Conservation (phyloP, 495 filamentous ascomycete species). For the Penicillium mononematosum region DNA sequence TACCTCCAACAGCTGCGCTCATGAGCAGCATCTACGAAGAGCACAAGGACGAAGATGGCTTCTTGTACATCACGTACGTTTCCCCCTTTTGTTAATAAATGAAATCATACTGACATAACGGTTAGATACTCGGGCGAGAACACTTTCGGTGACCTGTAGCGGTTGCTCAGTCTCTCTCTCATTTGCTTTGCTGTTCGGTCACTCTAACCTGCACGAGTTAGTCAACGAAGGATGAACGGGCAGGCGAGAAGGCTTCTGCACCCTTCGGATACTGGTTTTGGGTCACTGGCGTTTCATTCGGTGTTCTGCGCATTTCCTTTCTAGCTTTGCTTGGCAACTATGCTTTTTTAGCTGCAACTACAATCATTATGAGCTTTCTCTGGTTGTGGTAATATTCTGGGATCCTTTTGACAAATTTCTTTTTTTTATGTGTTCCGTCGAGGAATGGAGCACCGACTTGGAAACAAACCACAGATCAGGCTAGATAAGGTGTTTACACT, state of each 20-base stretch:
- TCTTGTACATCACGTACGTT: slow-evolving; percentile 58
- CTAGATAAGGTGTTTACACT: slow-evolving; percentile 4
- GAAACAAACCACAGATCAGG: slow-evolving; percentile 3
- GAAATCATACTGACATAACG: slow-evolving; percentile 33
- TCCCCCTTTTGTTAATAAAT: background rate
- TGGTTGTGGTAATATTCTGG: slow-evolving; percentile 3
- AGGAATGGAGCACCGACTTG: background rate
- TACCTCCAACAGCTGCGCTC: slow-evolving; percentile 92
- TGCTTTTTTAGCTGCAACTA: slow-evolving; percentile 19
- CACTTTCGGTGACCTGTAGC: slow-evolving; percentile 75
- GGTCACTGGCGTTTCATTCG: slow-evolving; percentile 31
- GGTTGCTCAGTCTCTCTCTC: slow-evolving; percentile 18
- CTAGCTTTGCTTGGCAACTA: slow-evolving; percentile 22
- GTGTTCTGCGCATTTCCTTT: slow-evolving; percentile 27
- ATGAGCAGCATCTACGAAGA: slow-evolving; percentile 99
- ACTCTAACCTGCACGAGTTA: background rate
- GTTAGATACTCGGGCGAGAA: slow-evolving; percentile 97
- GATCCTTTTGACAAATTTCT: slow-evolving; percentile 3
- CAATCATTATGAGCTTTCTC: slow-evolving; percentile 9
- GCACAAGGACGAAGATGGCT: slow-evolving; percentile 75
- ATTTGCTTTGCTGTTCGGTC: slow-evolving; percentile 5
- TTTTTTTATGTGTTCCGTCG: background rate
- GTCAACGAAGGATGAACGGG: slow-evolving; percentile 5
- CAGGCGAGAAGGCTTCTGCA: slow-evolving; percentile 10
- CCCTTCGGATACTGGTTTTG: slow-evolving; percentile 16